These are phyloP conservation scores for Malus hybrid DNA, from an alignment of 331 rosid genomes.

Conservation along the genomic window DNA sequence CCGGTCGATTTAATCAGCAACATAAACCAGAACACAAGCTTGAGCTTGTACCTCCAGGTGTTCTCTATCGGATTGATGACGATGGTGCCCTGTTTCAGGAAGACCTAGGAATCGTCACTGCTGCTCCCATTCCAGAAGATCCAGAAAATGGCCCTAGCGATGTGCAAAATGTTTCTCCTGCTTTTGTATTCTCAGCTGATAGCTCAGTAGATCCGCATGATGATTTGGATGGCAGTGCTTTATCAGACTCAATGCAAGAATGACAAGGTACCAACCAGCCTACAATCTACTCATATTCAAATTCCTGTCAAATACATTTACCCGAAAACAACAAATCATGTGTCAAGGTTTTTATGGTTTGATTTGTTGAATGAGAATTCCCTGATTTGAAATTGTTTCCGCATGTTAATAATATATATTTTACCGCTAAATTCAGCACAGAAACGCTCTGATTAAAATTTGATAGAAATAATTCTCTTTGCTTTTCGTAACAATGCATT, in stretches of 20 bases:
- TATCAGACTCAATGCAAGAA: not conserved
- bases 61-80: not conserved
- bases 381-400: too few relatives aligned
- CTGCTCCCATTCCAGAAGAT: not conserved
- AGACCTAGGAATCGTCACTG: not conserved
- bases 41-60: not conserved
- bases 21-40: conserved; percentile 10
- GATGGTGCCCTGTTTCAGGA: not conserved
- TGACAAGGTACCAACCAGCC: not conserved
- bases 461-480: too few relatives aligned
- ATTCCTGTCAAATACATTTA: not conserved
- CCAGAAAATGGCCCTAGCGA: not conserved
- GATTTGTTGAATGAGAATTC: not conserved
- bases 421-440: too few relatives aligned
- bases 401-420: too few relatives aligned
- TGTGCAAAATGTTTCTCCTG: not conserved
- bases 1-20: conserved; percentile 5
- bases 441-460: too few relatives aligned
- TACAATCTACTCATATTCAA: not conserved
- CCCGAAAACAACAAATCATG: not conserved
- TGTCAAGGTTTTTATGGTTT: not conserved
- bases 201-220: not conserved
- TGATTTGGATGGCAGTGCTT: not conserved
- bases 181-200: not conserved
- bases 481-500: too few relatives aligned